phyloP scores from a whole-genome alignment of 495 filamentous ascomycete genomes.

The Elasticomyces elasticus region DNA sequence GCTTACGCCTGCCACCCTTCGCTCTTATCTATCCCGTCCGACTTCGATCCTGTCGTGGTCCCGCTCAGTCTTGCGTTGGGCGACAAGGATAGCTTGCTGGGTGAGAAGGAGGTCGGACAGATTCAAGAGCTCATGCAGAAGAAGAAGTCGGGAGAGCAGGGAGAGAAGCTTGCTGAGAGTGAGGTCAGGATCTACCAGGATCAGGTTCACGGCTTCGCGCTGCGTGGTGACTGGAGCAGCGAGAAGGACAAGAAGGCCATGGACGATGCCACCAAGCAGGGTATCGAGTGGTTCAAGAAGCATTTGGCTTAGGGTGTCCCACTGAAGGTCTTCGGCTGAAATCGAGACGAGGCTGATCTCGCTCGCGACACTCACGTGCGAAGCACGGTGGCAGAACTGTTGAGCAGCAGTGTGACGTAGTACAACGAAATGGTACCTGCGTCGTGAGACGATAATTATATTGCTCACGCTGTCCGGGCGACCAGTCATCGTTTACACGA shows the following conservation, averaged over 20 bases:
- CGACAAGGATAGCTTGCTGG: constrained; percentile 24
- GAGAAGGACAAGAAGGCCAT: constrained; percentile 40
- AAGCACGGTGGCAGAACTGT: too few relatives aligned
- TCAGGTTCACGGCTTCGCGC: constrained; percentile 38
- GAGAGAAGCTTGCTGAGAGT: constrained; percentile 22
- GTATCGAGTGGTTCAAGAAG: constrained; percentile 37
- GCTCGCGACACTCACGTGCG: too few relatives aligned
- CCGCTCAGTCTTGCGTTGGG: constrained; percentile 26
- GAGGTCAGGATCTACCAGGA: constrained; percentile 37
- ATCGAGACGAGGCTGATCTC: too few relatives aligned
- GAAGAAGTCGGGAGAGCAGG: constrained; percentile 20
- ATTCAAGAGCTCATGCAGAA: constrained; percentile 29
- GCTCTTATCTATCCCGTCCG: constrained; percentile 24
- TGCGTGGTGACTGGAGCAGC: constrained; percentile 36
- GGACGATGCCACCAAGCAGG: constrained; percentile 37
- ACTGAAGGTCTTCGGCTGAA: not conserved
- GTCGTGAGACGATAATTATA: not conserved
- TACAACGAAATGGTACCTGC: not conserved
- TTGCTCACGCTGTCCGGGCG: not conserved
- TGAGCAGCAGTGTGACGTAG: not conserved
- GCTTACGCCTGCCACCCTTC: constrained; percentile 27
- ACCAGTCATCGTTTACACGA: not conserved
- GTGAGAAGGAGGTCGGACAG: constrained; percentile 22
- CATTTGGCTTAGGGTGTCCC: constrained; percentile 8
- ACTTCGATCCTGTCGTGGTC: constrained; percentile 24